phyloP scores from a whole-genome alignment of 1,284 basidiomycete genomes.

The Rhodotorula sp. region DNA sequence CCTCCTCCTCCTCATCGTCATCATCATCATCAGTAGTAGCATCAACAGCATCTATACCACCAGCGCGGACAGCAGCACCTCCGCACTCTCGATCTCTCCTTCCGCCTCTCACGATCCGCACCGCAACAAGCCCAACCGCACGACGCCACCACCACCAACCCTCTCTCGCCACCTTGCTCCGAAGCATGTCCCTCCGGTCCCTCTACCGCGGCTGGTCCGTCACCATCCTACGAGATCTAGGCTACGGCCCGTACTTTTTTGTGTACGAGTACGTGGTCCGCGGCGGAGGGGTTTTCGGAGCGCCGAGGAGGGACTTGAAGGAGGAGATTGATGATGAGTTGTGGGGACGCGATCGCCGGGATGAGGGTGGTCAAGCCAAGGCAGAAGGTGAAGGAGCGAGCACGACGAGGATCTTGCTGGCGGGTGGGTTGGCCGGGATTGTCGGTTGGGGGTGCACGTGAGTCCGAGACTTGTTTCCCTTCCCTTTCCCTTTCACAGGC shows the following conservation, averaged over 20 bases:
- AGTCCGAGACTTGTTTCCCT: too few species aligned
- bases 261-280: slow-evolving; percentile 76
- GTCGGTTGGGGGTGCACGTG: slow-evolving; percentile 50
- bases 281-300: neutral
- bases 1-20: neutral
- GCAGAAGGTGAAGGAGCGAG: neutral
- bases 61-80: too few species aligned
- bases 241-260: slow-evolving; percentile 79
- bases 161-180: slow-evolving; percentile 59
- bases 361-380: neutral
- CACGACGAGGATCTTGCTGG: slow-evolving; percentile 57
- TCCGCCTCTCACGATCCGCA: neutral
- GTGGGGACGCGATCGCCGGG: slow-evolving; percentile 17
- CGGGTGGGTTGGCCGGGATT: slow-evolving; percentile 73
- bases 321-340: slow-evolving; percentile 54
- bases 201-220: slow-evolving; percentile 72
- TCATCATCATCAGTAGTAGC: too few species aligned
- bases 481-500: too few species aligned
- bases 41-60: too few species aligned
- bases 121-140: neutral
- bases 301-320: slow-evolving; percentile 44
- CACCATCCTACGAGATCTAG: slow-evolving; percentile 70
- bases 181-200: slow-evolving; percentile 60
- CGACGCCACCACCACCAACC: slow-evolving; percentile 34
- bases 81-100: too few species aligned